These are phyloP conservation scores for Ogataea allantospora DNA, from an alignment of 805 yeast genomes.

Conservation along the genomic window DNA sequence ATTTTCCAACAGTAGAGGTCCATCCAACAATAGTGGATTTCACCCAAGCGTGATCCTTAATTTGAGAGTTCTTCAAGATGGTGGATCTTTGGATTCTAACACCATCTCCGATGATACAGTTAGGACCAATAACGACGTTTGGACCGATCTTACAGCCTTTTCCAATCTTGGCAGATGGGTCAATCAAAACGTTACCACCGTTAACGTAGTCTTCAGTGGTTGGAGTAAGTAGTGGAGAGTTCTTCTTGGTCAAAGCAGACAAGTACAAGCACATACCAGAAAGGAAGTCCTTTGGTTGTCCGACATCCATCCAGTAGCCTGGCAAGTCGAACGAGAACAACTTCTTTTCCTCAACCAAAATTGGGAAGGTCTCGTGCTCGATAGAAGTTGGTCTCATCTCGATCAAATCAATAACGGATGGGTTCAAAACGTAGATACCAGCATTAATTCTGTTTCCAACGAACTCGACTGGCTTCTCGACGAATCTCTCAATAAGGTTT, in stretches of 20 bases:
- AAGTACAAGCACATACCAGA: slow-evolving; percentile 94
- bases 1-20: slow-evolving; percentile 96
- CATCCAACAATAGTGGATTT: slow-evolving; percentile 98
- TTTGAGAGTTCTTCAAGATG: slow-evolving; percentile 82
- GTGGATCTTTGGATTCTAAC: slow-evolving; percentile 97
- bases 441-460: slow-evolving; percentile 99
- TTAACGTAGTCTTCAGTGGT: slow-evolving; percentile 66
- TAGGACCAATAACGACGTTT: slow-evolving; percentile 95
- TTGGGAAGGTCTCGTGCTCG: slow-evolving; percentile 99
- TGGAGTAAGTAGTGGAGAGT: slow-evolving; percentile 64
- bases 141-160: slow-evolving; percentile 96
- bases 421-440: slow-evolving; percentile 97
- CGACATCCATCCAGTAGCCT: slow-evolving; percentile 99
- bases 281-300: slow-evolving; percentile 99
- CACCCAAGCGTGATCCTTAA: slow-evolving; percentile 97
- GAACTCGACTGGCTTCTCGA: slow-evolving; percentile 98
- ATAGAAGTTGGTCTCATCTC: slow-evolving; percentile 98
- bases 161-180: slow-evolving; percentile 92
- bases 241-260: slow-evolving; percentile 78
- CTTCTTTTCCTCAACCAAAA: slow-evolving; percentile 81
- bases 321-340: slow-evolving; percentile 95
- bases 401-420: slow-evolving; percentile 92
- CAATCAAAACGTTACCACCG: slow-evolving; percentile 91
- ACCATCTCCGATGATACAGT: slow-evolving; percentile 94
- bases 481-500: slow-evolving; percentile 96